A percentile compares a stretch with the other conserved stretches of the same genome.
phyloP scores from a whole-genome alignment of 2,329 filamentous ascomycete species.

The Penicillium fuscoglaucum region DNA sequence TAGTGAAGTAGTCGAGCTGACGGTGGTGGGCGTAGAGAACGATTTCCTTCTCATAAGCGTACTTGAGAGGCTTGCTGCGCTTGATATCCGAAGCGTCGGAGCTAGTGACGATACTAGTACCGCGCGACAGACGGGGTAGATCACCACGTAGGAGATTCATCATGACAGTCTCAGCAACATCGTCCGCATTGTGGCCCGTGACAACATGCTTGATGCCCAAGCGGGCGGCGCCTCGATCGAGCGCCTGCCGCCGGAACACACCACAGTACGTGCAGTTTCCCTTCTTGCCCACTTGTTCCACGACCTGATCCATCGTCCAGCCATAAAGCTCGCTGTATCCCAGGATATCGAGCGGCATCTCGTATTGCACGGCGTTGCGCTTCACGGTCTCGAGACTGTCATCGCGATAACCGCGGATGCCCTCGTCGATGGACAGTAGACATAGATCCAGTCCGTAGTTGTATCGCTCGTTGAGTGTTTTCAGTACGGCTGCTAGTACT shows the following conservation, averaged over 20 bases:
- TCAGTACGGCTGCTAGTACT: conserved; percentile 89
- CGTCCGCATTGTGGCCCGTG: conserved; percentile 96
- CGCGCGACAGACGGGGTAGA: conserved; percentile 78
- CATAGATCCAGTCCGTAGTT: conserved; percentile 83
- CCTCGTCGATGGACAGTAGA: conserved; percentile 90
- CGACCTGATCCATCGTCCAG: conserved; percentile 99
- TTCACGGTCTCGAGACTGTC: conserved; percentile 96
- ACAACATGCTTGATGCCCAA: conserved; percentile 90
- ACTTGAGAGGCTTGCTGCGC: conserved; percentile 94
- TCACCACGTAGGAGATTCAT: conserved; percentile 96
- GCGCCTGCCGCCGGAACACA: conserved; percentile 88
- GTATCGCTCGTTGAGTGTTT: conserved; percentile 88
- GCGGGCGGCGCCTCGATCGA: conserved; percentile 87
- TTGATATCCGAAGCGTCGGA: conserved; percentile 82
- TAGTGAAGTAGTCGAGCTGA: conserved; percentile 96
- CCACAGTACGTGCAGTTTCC: conserved; percentile 99
- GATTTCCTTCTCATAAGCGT: conserved; percentile 98
- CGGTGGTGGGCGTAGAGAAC: conserved; percentile 97
- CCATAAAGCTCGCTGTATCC: conserved; percentile 93
- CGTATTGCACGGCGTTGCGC: conserved; percentile 85
- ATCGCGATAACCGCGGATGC: conserved; percentile 94
- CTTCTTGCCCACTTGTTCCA: conserved; percentile 94
- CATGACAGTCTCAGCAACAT: conserved; percentile 93
- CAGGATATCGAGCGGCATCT: conserved; percentile 87
- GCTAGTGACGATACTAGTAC: conserved; percentile 84